These are phyloP conservation scores for Zygoascus flipseniorum DNA, from an alignment of 805 yeast genomes.

Conservation along the genomic window DNA sequence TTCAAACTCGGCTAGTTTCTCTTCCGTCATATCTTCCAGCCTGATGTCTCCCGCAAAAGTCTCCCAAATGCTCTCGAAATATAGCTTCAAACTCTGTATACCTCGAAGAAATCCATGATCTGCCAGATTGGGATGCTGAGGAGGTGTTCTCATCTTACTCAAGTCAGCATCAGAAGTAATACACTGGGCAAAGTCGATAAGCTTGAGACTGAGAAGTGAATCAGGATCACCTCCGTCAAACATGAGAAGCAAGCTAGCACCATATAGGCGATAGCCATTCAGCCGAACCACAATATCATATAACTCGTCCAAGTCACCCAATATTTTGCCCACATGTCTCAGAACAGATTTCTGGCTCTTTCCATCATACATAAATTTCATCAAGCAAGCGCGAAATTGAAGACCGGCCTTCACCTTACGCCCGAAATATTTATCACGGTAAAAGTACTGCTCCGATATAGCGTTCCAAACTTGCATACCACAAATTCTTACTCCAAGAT, in stretches of 20 bases:
- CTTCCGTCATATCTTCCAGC: neutral
- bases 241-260: conserved; percentile 80
- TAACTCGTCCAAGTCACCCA: conserved; percentile 53
- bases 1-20: neutral
- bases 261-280: conserved; percentile 79
- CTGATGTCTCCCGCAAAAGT: conserved; percentile 9
- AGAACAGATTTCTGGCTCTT: conserved; percentile 45
- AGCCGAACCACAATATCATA: conserved; percentile 46
- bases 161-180: conserved; percentile 54
- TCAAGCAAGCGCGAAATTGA: conserved; percentile 67
- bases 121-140: conserved; percentile 49
- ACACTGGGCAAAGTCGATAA: conserved; percentile 95
- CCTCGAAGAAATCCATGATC: conserved; percentile 88
- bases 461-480: conserved; percentile 85
- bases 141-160: conserved; percentile 51
- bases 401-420: conserved; percentile 61
- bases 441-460: conserved; percentile 39
- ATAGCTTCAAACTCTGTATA: conserved; percentile 56
- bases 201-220: conserved; percentile 39
- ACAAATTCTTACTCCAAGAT: conserved; percentile 85
- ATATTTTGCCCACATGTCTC: conserved; percentile 57
- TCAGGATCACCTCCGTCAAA: conserved; percentile 55
- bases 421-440: conserved; percentile 89
- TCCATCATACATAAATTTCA: conserved; percentile 79
- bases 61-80: conserved; percentile 34